These are phyloP conservation scores for Poa pratensis DNA, from an alignment of 176 grass and related monocot species.

Conservation along the genomic window DNA sequence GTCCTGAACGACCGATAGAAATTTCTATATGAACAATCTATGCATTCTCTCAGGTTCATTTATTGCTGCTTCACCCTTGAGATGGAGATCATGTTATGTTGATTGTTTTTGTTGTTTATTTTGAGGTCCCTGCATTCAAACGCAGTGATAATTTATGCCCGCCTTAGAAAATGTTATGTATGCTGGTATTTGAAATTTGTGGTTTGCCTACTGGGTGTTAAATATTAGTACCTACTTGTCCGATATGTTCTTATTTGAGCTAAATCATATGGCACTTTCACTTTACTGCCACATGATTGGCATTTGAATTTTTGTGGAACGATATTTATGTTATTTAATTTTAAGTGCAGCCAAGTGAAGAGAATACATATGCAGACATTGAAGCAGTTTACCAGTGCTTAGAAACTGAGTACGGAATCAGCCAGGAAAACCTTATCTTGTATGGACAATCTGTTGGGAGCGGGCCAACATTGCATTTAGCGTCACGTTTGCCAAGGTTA, in stretches of 20 bases:
- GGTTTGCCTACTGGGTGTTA: conserved; percentile 12
- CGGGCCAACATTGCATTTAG: conserved; percentile 92
- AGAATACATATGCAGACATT: conserved; percentile 98
- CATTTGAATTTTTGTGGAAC: conserved; percentile 13
- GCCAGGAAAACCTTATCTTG: conserved; percentile 95
- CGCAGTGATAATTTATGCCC: conserved; percentile 24
- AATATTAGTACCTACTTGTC: not conserved
- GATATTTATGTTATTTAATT: conserved; percentile 46
- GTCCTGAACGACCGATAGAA: not conserved
- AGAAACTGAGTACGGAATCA: conserved; percentile 90
- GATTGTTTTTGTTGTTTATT: not conserved
- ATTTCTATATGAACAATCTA: conserved; percentile 6
- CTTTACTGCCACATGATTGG: conserved; percentile 24
- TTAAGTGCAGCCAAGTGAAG: conserved; percentile 78
- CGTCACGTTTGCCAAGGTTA: conserved; percentile 81
- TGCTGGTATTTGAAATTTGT: conserved; percentile 12
- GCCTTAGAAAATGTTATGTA: not conserved
- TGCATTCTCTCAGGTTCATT: conserved; percentile 5
- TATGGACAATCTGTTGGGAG: conserved; percentile 99
- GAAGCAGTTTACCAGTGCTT: conserved; percentile 97
- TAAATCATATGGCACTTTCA: conserved; percentile 29
- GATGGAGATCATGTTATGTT: conserved; percentile 3
- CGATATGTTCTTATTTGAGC: conserved; percentile 31
- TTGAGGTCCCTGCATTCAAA: not conserved
- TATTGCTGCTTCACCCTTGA: conserved; percentile 5